These are phyloP conservation scores for Protomyces arabidopsidicola DNA, from an alignment of 1,139 yeast species.

Conservation along the genomic window DNA sequence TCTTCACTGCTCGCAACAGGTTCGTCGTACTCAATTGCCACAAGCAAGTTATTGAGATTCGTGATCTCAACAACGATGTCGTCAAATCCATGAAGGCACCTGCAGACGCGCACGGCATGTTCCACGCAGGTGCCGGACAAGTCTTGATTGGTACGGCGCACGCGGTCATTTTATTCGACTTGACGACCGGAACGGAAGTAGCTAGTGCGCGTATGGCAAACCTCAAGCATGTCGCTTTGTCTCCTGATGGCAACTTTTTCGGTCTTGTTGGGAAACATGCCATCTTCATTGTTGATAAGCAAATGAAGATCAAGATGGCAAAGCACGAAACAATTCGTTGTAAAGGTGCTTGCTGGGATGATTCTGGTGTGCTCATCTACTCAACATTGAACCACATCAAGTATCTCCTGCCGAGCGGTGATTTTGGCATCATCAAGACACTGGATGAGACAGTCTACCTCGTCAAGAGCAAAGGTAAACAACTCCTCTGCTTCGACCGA, in stretches of 20 bases:
- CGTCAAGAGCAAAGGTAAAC: slow-evolving; percentile 62
- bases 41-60: slow-evolving; percentile 65
- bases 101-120: slow-evolving; percentile 64
- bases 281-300: slow-evolving; percentile 77
- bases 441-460: slow-evolving; percentile 86
- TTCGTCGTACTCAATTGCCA: slow-evolving; percentile 73
- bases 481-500: slow-evolving; percentile 77
- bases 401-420: slow-evolving; percentile 89
- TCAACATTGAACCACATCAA: slow-evolving; percentile 94
- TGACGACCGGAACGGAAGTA: slow-evolving; percentile 46
- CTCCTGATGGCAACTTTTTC: slow-evolving; percentile 77
- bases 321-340: slow-evolving; percentile 96
- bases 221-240: slow-evolving; percentile 87
- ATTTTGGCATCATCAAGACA: slow-evolving; percentile 88
- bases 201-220: slow-evolving; percentile 37
- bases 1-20: slow-evolving; percentile 89
- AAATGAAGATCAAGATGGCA: slow-evolving; percentile 71
- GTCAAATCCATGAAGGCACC: slow-evolving; percentile 81
- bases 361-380: slow-evolving; percentile 81
- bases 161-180: slow-evolving; percentile 74
- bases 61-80: slow-evolving; percentile 72
- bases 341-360: slow-evolving; percentile 98
- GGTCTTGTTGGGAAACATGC: slow-evolving; percentile 92
- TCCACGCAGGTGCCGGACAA: slow-evolving; percentile 72
- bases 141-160: slow-evolving; percentile 68